Evolutionary conservation across 2,329 filamentous ascomycete genomes (phyloP), one percentile per base, ranked within the genome.

Genomic region (Decorospora gaudefroyi): DNA sequence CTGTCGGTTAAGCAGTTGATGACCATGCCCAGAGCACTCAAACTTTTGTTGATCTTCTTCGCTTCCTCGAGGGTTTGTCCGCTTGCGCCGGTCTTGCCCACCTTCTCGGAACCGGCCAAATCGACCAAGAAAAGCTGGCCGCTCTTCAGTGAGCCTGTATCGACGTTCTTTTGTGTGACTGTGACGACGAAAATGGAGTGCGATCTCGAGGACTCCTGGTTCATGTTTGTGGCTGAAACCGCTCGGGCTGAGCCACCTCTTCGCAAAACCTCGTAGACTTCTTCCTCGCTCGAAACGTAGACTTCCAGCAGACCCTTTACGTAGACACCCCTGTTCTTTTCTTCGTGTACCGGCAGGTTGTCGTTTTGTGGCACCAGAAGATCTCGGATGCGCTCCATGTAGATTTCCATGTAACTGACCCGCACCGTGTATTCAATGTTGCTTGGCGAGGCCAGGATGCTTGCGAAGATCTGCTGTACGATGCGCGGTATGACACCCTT

Each of bases 41-140:
- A 81, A 79, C 90, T 96, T 81, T 97, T 97, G 81, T 99, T 99
- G 81, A 99, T 99, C 80, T 99, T 99, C 80, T 97, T 97, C 49
- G 93, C 93, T 72, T 99, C 93, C 72, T 97, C 93, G 29, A 99
- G 79, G 4, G 92, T 97, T 74, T 97, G 93, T 44, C 93, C 93
- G 69, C 90, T 96, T 51, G 93, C 93, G 60, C 93, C 93, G 19
- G 93, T 99, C 81, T 99, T 97, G 69, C 93, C 92, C 37, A 97
- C 90, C 77, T 97, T 97, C 76, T 99, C 93, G 66, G 90, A 96
- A 78, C 93, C 93, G 39, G 93, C 93, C 78, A 99, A 78, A 85
- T 99, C 93, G 53, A 99, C 93, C 70, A 99, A 78, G 80, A 96
- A 97, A 15, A 99, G 83, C 73, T 96, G 90, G 45, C 93, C 93